Evolutionary conservation across 805 yeast species (phyloP).

Genomic region (Hanseniaspora lachancei): DNA sequence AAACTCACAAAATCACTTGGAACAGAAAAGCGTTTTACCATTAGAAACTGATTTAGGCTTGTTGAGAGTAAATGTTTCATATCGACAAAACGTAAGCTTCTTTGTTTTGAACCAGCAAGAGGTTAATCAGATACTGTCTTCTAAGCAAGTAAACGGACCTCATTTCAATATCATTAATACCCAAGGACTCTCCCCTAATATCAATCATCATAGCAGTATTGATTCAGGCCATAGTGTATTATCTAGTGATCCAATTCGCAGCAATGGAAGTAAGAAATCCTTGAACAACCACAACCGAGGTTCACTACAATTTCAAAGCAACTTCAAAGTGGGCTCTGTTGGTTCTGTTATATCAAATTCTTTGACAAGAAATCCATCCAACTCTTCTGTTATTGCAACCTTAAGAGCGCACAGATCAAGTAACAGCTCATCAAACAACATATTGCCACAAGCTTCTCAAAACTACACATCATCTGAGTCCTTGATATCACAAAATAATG

Average conservation of each 20-base stretch:
- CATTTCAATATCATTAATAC: neutral
- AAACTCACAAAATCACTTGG: conserved; percentile 37
- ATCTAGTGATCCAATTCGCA: neutral
- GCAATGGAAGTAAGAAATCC: conserved; percentile 10
- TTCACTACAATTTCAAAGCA: conserved; percentile 18
- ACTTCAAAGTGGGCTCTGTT: conserved; percentile 30
- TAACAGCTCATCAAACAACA: conserved; percentile 20
- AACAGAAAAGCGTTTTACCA: conserved; percentile 52
- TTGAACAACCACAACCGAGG: conserved; percentile 2
- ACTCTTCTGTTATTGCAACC: conserved; percentile 31
- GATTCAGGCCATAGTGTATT: conserved; percentile 1
- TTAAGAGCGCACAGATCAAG: conserved; percentile 32
- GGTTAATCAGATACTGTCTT: neutral
- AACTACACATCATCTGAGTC: conserved; percentile 15
- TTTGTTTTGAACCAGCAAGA: conserved; percentile 45
- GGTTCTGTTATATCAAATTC: conserved; percentile 22
- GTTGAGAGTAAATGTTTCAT: conserved; percentile 62
- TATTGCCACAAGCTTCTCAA: conserved; percentile 15
- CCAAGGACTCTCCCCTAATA: neutral
- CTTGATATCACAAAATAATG: conserved; percentile 18
- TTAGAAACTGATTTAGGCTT: conserved; percentile 66
- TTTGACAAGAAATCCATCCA: conserved; percentile 33
- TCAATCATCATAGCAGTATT: neutral
- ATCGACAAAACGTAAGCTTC: conserved; percentile 59
- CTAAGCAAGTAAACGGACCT: neutral